A percentile compares a stretch with the other conserved stretches of the same genome.
Conservation (phyloP, 1,284 basidiomycete genomes). For the Pyrrhoderma noxium region DNA sequence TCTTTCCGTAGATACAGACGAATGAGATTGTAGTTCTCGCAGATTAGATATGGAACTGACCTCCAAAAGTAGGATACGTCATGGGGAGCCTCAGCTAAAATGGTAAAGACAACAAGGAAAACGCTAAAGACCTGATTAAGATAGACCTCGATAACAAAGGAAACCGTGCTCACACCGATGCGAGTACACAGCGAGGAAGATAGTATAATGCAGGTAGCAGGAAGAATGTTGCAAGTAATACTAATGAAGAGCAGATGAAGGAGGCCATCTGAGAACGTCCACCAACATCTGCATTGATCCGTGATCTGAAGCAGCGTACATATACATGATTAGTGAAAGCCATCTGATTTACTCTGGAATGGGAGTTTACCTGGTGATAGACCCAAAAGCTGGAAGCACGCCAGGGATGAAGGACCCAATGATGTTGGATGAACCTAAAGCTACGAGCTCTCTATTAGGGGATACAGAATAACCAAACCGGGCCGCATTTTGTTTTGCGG, state of each 20-base stretch:
- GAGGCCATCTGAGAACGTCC: constrained; percentile 85
- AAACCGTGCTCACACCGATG: constrained; percentile 50
- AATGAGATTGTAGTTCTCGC: neutral
- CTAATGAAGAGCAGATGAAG: constrained; percentile 65
- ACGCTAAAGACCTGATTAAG: constrained; percentile 53
- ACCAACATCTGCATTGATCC: constrained; percentile 82
- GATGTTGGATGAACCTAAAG: constrained; percentile 79
- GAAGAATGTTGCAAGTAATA: constrained; percentile 82
- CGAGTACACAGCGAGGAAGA: constrained; percentile 78
- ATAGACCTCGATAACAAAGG: constrained; percentile 5
- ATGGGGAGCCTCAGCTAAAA: constrained; percentile 82
- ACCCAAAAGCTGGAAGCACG: constrained; percentile 82
- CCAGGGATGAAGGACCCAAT: constrained; percentile 76
- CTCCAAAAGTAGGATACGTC: constrained; percentile 78
- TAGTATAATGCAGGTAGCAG: constrained; percentile 72
- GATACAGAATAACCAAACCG: constrained; percentile 83
- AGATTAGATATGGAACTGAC: constrained; percentile 42
- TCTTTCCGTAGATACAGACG: constrained; percentile 35
- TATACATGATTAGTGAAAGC: no score
- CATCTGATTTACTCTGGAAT: no score
- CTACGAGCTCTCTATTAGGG: constrained; percentile 87
- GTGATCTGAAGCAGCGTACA: constrained; percentile 44
- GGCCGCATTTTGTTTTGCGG: constrained; percentile 80
- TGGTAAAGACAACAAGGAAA: constrained; percentile 74
- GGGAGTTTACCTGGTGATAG: constrained; percentile 65